These are phyloP conservation scores for Tripterygium wilfordii DNA, from an alignment of 177 flowering plant genomes.

Conservation along the genomic window DNA sequence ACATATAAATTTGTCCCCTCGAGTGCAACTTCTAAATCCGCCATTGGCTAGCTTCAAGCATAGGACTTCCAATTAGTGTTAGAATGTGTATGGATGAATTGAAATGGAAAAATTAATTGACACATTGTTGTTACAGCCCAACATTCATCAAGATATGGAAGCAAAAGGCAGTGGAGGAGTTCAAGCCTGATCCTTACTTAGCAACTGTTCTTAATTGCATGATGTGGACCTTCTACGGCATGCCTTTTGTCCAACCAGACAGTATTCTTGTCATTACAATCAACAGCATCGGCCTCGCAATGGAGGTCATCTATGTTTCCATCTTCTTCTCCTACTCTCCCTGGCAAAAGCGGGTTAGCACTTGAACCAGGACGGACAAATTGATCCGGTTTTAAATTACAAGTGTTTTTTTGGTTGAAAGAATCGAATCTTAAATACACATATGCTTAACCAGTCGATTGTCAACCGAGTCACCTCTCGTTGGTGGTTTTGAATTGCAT, in stretches of 20 bases:
- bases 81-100: no score
- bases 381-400: neutral
- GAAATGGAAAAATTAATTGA: no score
- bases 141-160: constrained; percentile 31
- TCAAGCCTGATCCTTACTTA: constrained; percentile 46
- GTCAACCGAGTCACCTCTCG: no score
- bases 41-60: no score
- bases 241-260: constrained; percentile 35
- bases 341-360: constrained; percentile 18
- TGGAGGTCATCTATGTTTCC: constrained; percentile 26
- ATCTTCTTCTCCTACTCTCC: constrained; percentile 31
- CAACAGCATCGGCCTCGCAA: constrained; percentile 27
- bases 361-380: neutral
- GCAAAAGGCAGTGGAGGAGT: constrained; percentile 28
- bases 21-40: no score
- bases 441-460: no score
- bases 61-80: no score
- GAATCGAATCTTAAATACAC: no score
- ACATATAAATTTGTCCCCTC: no score
- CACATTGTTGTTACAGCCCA: constrained; percentile 30
- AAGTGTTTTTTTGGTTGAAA: no score
- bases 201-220: constrained; percentile 42
- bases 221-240: constrained; percentile 41
- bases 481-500: neutral
- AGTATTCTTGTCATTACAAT: constrained; percentile 36